Base-by-base conservation (phyloP, 23 red algal genomes). In the Gracilaria vermiculophylla region DNA sequence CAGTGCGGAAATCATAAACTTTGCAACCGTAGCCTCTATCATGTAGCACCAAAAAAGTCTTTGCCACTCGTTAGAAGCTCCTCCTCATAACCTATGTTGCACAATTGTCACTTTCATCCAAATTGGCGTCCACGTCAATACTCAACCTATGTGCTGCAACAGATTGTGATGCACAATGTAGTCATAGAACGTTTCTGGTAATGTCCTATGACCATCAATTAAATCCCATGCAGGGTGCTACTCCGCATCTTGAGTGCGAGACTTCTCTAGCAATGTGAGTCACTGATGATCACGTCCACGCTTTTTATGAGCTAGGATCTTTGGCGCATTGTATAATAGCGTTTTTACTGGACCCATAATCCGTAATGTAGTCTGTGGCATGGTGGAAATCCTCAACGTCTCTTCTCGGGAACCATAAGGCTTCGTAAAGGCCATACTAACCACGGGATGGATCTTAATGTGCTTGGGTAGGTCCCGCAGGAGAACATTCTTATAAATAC, bases 391-490 rank as follows among this genome's bases (percentile, higher is more conserved):
- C 12, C 5, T 47, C 5, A 47, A 47, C 6, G 43, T 8, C 12
- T 47, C 43, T 29, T 20, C 60, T 32, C 71, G 80, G 9, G 11
- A 35, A 16, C 9, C 7, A 72, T 50, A 53, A 27, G 60, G 60
- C 11, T 10, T 34, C 4, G 31, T 85, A 47, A 39, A 41, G 13
- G 62, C 34, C 3, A 85, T 45, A 70, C 71, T 15, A 6, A 70
- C 44, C 2, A 85, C 80, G 31, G 80, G 80, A 85, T 85, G 80
- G 7, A 67, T 52, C 12, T 25, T 66, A 47, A 69, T 53, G 35
- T 69, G 55, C 27, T 3, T 15, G 5, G 40, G 57, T 16, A 85
- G 13, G 16, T 70, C 3, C 61, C 69, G 57, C 20, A 58, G 40
- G 11, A 85, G 4, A 15, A 61, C 56, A 70, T 85, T 85, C 32